Evolutionary conservation across 2,329 filamentous ascomycete species (phyloP), one percentile per base, ranked within the genome.

Genomic region (Aspergillus candidus): DNA sequence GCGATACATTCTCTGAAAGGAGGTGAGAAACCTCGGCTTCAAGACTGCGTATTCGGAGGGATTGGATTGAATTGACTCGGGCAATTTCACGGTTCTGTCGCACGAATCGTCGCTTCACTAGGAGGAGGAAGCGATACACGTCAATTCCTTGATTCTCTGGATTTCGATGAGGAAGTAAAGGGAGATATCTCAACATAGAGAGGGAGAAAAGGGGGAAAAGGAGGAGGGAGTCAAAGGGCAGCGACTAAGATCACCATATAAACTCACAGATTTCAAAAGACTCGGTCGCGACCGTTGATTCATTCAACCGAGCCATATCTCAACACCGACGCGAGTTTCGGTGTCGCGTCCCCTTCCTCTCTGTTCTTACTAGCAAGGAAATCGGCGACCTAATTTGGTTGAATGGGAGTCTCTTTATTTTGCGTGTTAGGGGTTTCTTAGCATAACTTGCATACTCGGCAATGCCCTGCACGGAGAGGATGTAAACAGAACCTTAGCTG

Each of bases 11-110:
- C 47, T 83, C 79, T 22, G 75, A 69, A 33, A 82, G 69, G 8
- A 84, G 68, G 39, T 78, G 73, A 32, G 77, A 75, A 32, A 78
- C 72, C 56, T 84, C 80, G n/a, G 73, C 70, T 59, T 84, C 80
- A 40, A 84, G 72, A 44, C 70, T 76, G 46, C 80, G 78, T 47
- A 84, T 83, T 38, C 79, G 78, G 38, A 82, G 69, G 4, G 78
- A 82, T 60, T 84, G 80, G 43, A 73, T 74, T 6, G 80, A 83
- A 57, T 84, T 83, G 48, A 72, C 77, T 52, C 77, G 73, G 46
- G 80, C 79, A 46, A 84, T 77, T 59, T 84, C 80, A 53, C 80
- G 77, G 59, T 84, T 84, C 60, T 84, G 80, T 43, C 80, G 70
- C 50, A 83, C 71, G 58, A 83, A 83, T 52, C 79, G 70, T 48